A percentile compares a stretch with the other conserved stretches of the same genome.
Conservation (phyloP, 345 rosid genomes). For the Boechera stricta region DNA sequence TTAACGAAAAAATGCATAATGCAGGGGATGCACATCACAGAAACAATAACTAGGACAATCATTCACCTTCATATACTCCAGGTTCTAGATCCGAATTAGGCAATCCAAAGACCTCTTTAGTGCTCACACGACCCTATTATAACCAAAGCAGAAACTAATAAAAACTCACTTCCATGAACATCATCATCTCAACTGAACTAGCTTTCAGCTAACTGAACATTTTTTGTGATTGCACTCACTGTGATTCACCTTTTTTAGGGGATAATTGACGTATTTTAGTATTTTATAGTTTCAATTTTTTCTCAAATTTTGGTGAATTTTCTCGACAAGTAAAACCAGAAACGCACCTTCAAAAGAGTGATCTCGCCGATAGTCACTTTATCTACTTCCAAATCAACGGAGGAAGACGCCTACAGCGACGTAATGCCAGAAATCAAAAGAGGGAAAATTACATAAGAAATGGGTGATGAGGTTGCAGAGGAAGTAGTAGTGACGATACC, state of each 20-base stretch:
- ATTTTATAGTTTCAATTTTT: background rate
- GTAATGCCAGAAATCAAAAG: constrained; percentile 23
- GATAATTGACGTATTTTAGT: background rate
- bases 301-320: background rate
- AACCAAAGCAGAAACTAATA: constrained; percentile 20
- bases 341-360: constrained; percentile 70
- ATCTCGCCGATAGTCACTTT: constrained; percentile 59
- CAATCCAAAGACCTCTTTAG: constrained; percentile 81
- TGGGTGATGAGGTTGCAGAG: background rate
- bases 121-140: constrained; percentile 79
- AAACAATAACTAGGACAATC: background rate
- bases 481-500: constrained; percentile 44
- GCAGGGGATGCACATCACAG: background rate
- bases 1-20: constrained; percentile 44
- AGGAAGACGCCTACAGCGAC: constrained; percentile 54
- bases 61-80: constrained; percentile 88
- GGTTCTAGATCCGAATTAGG: constrained; percentile 92
- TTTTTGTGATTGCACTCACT: background rate
- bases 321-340: background rate
- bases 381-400: constrained; percentile 57
- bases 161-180: constrained; percentile 5
- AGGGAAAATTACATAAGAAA: background rate
- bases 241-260: background rate
- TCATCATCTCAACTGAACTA: too few relatives aligned
- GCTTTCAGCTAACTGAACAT: too few relatives aligned